phyloP scores from a whole-genome alignment of 2,329 filamentous ascomycete species.

The Fusarium papillatum region DNA sequence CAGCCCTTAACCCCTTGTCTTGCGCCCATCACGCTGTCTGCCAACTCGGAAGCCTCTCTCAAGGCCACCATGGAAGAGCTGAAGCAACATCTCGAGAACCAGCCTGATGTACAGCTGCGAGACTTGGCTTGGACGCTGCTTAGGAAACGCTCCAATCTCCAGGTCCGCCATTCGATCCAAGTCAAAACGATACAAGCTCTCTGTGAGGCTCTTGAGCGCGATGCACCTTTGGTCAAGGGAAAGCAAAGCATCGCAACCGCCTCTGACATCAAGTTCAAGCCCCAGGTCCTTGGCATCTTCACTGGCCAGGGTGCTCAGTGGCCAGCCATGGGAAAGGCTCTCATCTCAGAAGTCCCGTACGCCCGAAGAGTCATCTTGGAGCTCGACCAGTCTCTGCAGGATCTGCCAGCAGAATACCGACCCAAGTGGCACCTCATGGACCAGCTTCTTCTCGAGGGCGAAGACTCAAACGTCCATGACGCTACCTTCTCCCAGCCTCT shows the following conservation, averaged over 20 bases:
- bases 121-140: background rate
- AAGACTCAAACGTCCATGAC: conserved; percentile 17
- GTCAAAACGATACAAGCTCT: background rate
- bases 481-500: conserved; percentile 49
- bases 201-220: conserved; percentile 13
- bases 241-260: background rate
- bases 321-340: conserved; percentile 48
- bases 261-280: background rate
- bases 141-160: background rate
- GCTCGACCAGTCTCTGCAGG: conserved; percentile 38
- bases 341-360: conserved; percentile 29
- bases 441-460: conserved; percentile 1
- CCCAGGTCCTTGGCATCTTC: conserved; percentile 43
- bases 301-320: conserved; percentile 53
- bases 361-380: conserved; percentile 26
- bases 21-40: background rate
- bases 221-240: background rate
- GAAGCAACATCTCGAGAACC: background rate
- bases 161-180: background rate
- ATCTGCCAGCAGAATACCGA: conserved; percentile 36
- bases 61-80: background rate
- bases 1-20: background rate
- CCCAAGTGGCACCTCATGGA: conserved; percentile 40
- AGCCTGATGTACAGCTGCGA: background rate
- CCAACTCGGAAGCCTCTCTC: background rate